A percentile compares a stretch with the other conserved stretches of the same genome.
These are phyloP conservation scores for Phytophthora hibernalis DNA, from an alignment of 352 stramenopile species.

Conservation along the genomic window DNA sequence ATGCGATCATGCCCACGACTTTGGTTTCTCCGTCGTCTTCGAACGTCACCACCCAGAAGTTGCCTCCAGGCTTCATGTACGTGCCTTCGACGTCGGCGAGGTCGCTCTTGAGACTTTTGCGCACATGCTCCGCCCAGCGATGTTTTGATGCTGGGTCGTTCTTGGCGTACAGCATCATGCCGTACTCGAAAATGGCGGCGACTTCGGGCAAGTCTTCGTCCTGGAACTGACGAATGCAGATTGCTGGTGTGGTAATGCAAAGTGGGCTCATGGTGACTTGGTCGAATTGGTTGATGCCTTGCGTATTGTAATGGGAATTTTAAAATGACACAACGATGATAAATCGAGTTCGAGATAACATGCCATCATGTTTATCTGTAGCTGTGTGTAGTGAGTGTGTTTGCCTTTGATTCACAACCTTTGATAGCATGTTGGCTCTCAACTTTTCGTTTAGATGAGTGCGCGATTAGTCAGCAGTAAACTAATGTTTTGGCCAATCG, in stretches of 20 bases:
- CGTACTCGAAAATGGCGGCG: conserved; percentile 43
- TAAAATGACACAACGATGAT: background rate
- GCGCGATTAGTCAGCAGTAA: conserved; percentile 10
- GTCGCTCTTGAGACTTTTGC: conserved; percentile 42
- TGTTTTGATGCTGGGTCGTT: conserved; percentile 23
- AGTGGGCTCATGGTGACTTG: conserved; percentile 15
- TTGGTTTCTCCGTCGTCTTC: conserved; percentile 24
- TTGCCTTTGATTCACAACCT: background rate
- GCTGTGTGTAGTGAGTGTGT: no score
- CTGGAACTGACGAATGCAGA: conserved; percentile 47
- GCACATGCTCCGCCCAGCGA: conserved; percentile 40
- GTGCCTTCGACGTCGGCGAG: conserved; percentile 40
- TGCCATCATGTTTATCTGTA: no score
- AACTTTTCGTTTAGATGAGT: conserved; percentile 35
- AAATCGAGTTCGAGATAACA: no score
- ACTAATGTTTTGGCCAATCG: conserved; percentile 1
- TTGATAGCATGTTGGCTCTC: conserved; percentile 10
- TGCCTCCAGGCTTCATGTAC: conserved; percentile 46
- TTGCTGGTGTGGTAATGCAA: background rate
- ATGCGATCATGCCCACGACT: conserved; percentile 36
- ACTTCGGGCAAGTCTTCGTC: conserved; percentile 39
- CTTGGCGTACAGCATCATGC: conserved; percentile 48
- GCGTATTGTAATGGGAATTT: background rate
- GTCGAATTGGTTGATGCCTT: background rate
- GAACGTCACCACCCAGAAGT: conserved; percentile 54